phyloP scores from a whole-genome alignment of 176 grass and related monocot species.

The Alloteropsis semialata region DNA sequence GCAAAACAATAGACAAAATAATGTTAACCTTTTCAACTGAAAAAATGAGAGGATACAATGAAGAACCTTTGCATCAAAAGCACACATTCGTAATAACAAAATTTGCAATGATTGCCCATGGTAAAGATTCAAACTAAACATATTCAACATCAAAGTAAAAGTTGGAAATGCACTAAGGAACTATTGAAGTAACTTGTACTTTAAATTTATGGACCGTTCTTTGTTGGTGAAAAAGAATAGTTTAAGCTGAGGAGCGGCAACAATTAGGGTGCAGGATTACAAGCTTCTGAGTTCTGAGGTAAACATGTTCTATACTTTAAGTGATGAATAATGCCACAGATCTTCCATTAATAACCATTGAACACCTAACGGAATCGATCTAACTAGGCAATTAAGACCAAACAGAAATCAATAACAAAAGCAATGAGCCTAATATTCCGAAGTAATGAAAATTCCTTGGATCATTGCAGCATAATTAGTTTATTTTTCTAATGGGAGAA shows the following conservation, averaged over 20 bases:
- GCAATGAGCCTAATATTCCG: too few relatives aligned
- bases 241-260: not conserved
- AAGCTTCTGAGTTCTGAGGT: not conserved
- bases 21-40: not conserved
- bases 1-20: slow-evolving; percentile 4
- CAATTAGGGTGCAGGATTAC: not conserved
- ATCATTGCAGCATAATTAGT: not conserved
- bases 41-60: too few relatives aligned
- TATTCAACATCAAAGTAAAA: not conserved
- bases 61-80: not conserved
- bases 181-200: not conserved
- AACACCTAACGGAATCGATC: not conserved
- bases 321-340: not conserved
- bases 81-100: not conserved
- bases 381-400: not conserved
- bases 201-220: not conserved
- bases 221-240: not conserved
- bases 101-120: not conserved
- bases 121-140: not conserved
- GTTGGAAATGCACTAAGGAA: not conserved
- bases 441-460: too few relatives aligned
- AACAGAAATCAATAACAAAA: not conserved
- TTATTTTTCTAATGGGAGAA: not conserved
- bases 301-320: not conserved
- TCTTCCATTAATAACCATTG: not conserved